Evolutionary conservation across 345 rosid genomes (phyloP).

Genomic region (Sonneratia alba): DNA sequence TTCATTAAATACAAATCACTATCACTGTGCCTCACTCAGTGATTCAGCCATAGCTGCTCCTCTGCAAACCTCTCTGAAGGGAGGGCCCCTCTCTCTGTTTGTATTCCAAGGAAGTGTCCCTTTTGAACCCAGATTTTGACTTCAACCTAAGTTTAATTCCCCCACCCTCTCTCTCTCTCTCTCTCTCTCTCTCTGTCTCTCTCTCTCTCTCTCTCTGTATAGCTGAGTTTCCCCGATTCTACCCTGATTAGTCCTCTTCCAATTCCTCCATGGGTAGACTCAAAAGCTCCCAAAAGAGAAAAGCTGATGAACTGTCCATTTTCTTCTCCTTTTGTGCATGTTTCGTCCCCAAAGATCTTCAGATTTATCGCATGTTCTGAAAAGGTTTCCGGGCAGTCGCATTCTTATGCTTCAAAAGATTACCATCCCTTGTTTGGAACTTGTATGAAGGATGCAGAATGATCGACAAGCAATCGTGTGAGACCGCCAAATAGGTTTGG

Average conservation of each 20-base stretch:
- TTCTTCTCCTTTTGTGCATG: slow-evolving; percentile 18
- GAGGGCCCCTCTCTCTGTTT: slow-evolving; percentile 14
- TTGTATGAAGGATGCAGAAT: slow-evolving; percentile 19
- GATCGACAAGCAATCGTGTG: neutral
- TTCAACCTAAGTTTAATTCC: slow-evolving; percentile 7
- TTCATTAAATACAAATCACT: neutral
- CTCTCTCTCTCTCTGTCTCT: neutral
- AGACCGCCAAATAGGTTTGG: neutral
- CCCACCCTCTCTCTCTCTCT: neutral
- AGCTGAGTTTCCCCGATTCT: neutral
- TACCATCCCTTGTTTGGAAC: neutral
- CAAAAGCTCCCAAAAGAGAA: slow-evolving; percentile 24
- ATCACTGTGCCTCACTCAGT: neutral
- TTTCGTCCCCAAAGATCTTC: neutral
- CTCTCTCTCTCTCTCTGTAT: neutral
- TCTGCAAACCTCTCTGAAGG: neutral
- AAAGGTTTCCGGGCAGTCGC: neutral
- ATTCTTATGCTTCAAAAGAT: neutral
- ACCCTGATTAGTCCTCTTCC: neutral
- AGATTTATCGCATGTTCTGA: neutral
- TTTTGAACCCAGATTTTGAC: slow-evolving; percentile 16
- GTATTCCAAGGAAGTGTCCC: slow-evolving; percentile 32
- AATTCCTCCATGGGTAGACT: neutral
- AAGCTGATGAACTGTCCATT: slow-evolving; percentile 32
- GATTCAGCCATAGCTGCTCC: neutral